Base-by-base conservation (phyloP, 805 yeast genomes). In the Candida mattraensis region DNA sequence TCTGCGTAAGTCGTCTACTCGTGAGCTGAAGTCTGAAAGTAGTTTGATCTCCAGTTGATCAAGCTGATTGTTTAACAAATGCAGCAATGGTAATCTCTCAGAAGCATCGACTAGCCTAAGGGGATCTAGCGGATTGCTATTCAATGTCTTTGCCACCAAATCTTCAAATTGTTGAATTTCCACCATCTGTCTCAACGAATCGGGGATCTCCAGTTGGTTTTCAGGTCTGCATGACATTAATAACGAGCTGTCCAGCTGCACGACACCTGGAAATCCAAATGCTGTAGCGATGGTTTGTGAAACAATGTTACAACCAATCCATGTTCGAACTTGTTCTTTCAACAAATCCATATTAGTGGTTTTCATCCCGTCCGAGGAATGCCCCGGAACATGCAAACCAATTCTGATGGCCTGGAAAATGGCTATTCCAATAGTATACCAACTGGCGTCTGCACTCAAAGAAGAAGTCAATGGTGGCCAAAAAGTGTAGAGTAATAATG, bases 381-480 rank as follows among this genome's bases (percentile, higher is more conserved):
- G 70, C 14, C 86, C 91, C 0, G 88, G 93, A 15, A 88, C 74
- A 53, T 93, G 96, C 18, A 93, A 67, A 0, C 99, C 98, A 11
- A 91, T 84, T 36, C 97, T 67, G 21, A 89, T 83, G 0, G 97
- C 98, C 54, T 87, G 96, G 60, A 86, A 87, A 50, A 88, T 69
- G 4, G 98, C 98, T 29, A 87, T 80, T 0, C 97, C 98, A 15
- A 87, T 82, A 1, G 97, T 87, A 56, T 85, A 87, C 95, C 97
- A 91, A 4, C 95, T 83, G 6, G 96, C 83, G 56, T 93, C 98
- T 0, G 98, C 96, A 60, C 94, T 85, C 30, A 93, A 70, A 0
- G 97, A 88, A 0, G 98, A 87, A 0, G 96, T 87, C 24, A 89
- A 72, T 3, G 97, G 96, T 0, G 98, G 98, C 99, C 98, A 91